Base-by-base conservation (phyloP, 2,329 filamentous ascomycete genomes). In the Aspergillus ruber region DNA sequence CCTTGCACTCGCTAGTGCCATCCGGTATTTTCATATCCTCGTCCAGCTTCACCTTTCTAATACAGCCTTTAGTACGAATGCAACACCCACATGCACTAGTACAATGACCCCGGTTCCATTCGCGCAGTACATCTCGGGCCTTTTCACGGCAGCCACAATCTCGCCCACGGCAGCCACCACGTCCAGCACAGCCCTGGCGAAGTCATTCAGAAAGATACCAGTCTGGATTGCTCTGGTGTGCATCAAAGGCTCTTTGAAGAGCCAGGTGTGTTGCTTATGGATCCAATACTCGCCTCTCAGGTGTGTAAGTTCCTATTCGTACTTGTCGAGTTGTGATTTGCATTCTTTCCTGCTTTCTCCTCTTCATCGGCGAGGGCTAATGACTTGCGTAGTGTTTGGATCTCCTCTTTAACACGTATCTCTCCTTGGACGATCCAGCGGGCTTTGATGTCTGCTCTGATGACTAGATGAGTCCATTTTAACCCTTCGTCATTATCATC, bases 161-260 rank as follows among this genome's bases (percentile, higher is more conserved):
- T 15, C 50, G 29, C n/a, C 39, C 50, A 51, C 50, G 49, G 17
- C 50, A 51, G 6, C 50, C 50, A 12, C 47, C 47, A 0, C 50
- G 44, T 7, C 44, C 36, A 1, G 44, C 42, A 42, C 50, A 50
- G n/a, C 50, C 44, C 44, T 47, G 25, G 0, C 44, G 47, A 2
- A 50, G 13, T 41, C 44, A 47, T 8, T 18, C 21, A 33, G 35
- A 32, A 15, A 32, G 4, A 23, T n/a, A 43, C 41, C 41, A 43
- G 9, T 27, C 17, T 7, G 41, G 41, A n/a, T n/a, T n/a, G n/a
- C n/a, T n/a, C n/a, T n/a, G n/a, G n/a, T n/a, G n/a, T n/a, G n/a
- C n/a, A n/a, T n/a, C 20, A 20, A 20, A 20, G 20, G 20, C 20
- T 20, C 20, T 20, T 20, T 20, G 3, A 20, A 20, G 20, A 20